Percentiles rank a stretch among this genome's conserved stretches.
These are phyloP conservation scores for Fusarium incarnatum DNA, from an alignment of 2,329 filamentous ascomycete species.

Conservation along the genomic window DNA sequence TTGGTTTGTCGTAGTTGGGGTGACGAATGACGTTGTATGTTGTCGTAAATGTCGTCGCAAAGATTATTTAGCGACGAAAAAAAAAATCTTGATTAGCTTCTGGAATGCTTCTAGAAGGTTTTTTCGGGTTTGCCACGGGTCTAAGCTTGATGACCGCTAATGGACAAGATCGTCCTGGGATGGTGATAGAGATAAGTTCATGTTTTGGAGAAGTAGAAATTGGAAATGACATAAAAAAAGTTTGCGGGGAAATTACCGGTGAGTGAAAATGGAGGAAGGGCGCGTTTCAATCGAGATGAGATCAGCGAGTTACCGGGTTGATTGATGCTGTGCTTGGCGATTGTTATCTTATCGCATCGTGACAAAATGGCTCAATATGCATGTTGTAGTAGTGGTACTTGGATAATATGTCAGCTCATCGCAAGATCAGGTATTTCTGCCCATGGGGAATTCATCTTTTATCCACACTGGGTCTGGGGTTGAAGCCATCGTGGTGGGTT, in stretches of 20 bases:
- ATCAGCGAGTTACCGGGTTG: background rate
- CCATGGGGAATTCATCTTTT: slow-evolving; percentile 12
- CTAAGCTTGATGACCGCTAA: background rate
- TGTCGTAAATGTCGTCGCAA: background rate
- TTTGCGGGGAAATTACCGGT: background rate
- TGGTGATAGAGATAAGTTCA: background rate
- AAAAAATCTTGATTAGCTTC: slow-evolving; percentile 10
- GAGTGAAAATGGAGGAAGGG: background rate
- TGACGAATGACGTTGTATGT: background rate
- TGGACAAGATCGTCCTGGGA: background rate
- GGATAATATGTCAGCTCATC: background rate
- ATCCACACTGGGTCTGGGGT: slow-evolving; percentile 30
- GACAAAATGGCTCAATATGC: no score
- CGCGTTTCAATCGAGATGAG: background rate
- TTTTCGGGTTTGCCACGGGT: slow-evolving; percentile 4
- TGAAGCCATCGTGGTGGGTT: slow-evolving; percentile 18
- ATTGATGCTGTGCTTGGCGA: background rate
- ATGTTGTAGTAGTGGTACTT: accelerated
- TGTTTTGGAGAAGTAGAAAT: background rate
- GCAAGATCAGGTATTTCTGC: background rate
- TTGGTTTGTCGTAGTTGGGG: background rate
- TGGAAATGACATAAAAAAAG: background rate
- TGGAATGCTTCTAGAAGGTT: slow-evolving; percentile 32
- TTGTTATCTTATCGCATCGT: background rate
- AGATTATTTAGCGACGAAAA: slow-evolving; percentile 15